phyloP scores from a whole-genome alignment of 129 eudicot genomes.

The Pseudognaphalium luteoalbum region DNA sequence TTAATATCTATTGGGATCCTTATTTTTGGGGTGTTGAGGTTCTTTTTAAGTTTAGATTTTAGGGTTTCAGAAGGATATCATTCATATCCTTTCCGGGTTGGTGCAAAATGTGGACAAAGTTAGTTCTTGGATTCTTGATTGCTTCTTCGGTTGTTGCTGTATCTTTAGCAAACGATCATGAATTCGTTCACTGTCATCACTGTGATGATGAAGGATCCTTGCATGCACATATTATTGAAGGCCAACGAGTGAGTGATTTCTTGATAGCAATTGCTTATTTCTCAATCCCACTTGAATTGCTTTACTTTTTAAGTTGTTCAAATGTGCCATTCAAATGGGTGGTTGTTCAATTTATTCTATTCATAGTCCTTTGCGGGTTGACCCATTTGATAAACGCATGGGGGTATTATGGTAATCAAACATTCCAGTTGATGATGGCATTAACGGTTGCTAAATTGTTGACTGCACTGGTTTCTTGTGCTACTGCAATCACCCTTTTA shows the following conservation, averaged over 20 bases:
- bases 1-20: conserved; percentile 17
- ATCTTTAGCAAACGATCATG: conserved; percentile 41
- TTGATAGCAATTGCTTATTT: conserved; percentile 78
- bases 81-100: conserved; percentile 3
- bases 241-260: conserved; percentile 79
- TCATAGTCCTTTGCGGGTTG: conserved; percentile 81
- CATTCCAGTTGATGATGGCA: conserved; percentile 73
- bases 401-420: conserved; percentile 78
- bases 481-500: conserved; percentile 77
- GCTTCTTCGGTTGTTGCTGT: conserved; percentile 25
- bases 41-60: conserved; percentile 1
- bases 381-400: conserved; percentile 85
- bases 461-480: conserved; percentile 82
- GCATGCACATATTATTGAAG: conserved; percentile 60
- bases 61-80: conserved; percentile 17
- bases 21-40: not conserved
- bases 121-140: conserved; percentile 38
- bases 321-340: conserved; percentile 92
- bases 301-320: conserved; percentile 75
- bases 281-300: conserved; percentile 76
- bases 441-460: conserved; percentile 64
- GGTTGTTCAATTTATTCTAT: conserved; percentile 62
- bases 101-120: conserved; percentile 34
- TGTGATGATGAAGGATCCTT: conserved; percentile 78
- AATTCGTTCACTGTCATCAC: conserved; percentile 53